Evolutionary conservation across 2,329 filamentous ascomycete species (phyloP).

Genomic region (Trichoderma pleuroti): DNA sequence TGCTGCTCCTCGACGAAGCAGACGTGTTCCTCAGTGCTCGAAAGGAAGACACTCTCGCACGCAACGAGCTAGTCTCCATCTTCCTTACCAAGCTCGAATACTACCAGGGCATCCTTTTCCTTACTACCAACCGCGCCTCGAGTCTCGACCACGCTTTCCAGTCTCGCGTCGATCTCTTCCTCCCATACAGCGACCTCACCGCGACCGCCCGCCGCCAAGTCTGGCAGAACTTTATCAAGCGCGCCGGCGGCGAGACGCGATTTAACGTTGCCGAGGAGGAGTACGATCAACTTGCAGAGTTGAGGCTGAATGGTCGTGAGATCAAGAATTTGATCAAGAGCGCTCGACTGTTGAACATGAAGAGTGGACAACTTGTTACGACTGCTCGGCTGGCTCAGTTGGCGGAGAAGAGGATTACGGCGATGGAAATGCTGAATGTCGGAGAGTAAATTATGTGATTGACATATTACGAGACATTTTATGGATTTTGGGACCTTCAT

Average conservation of each 20-base stretch:
- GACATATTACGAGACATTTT: neutral
- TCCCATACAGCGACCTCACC: neutral
- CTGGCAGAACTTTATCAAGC: neutral
- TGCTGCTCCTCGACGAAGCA: conserved; percentile 43
- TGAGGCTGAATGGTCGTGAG: neutral
- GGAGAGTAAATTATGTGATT: neutral
- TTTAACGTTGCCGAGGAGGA: neutral
- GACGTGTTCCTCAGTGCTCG: conserved; percentile 40
- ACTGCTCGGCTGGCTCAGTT: neutral
- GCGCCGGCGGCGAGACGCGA: neutral
- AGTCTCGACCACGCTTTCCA: neutral
- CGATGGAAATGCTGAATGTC: neutral
- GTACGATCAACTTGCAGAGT: neutral
- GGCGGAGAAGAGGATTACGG: neutral
- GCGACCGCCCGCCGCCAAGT: neutral
- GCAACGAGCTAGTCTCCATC: conserved; percentile 40
- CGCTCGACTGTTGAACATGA: neutral
- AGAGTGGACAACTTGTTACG: neutral
- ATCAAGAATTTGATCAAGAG: conserved; percentile 4
- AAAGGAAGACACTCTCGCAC: conserved; percentile 29
- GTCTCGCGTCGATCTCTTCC: neutral
- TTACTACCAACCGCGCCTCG: neutral
- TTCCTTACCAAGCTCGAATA: conserved; percentile 36
- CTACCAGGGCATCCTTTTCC: conserved; percentile 32
- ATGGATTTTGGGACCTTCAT: neutral